Percentiles rank a stretch among this genome's conserved stretches.
phyloP scores from a whole-genome alignment of 768 basidiomycete genomes.

The Coprinopsis marcescibilis region DNA sequence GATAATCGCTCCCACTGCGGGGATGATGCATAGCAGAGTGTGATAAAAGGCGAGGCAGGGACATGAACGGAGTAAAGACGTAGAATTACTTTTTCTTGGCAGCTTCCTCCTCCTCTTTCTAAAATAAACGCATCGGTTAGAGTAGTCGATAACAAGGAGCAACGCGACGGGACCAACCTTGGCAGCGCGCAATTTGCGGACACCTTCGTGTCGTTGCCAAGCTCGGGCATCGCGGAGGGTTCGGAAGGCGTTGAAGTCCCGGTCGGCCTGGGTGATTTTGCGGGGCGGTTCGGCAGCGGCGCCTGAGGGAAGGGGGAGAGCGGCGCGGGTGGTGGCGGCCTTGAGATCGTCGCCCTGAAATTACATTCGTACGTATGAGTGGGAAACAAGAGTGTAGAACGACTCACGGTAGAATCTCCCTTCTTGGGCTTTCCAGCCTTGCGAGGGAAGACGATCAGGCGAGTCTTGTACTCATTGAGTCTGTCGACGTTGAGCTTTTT shows the following conservation, averaged over 20 bases:
- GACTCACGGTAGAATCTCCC: constrained; percentile 84
- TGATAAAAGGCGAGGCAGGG: constrained; percentile 14
- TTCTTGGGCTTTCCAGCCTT: constrained; percentile 94
- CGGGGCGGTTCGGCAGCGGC: constrained; percentile 80
- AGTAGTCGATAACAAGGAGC: background rate
- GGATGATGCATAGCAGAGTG: too few relatives aligned
- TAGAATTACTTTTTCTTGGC: constrained; percentile 78
- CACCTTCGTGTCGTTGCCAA: constrained; percentile 78
- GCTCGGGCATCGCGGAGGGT: constrained; percentile 84
- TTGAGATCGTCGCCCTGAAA: constrained; percentile 76
- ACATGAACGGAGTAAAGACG: constrained; percentile 21
- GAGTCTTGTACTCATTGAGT: constrained; percentile 87
- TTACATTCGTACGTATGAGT: constrained; percentile 5
- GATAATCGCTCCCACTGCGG: too few relatives aligned
- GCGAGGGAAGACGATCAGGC: constrained; percentile 94
- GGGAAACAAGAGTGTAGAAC: constrained; percentile 4
- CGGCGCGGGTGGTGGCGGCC: constrained; percentile 64
- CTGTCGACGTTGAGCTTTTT: constrained; percentile 93
- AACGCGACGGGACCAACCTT: constrained; percentile 54
- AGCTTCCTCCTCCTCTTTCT: constrained; percentile 92
- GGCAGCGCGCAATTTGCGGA: constrained; percentile 77
- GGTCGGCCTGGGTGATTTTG: constrained; percentile 88
- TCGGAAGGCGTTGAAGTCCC: constrained; percentile 81
- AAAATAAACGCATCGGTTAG: constrained; percentile 20
- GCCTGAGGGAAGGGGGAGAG: constrained; percentile 61